Evolutionary conservation across 75 land plant species (phyloP).

Genomic region (Cryptomeria japonica): DNA sequence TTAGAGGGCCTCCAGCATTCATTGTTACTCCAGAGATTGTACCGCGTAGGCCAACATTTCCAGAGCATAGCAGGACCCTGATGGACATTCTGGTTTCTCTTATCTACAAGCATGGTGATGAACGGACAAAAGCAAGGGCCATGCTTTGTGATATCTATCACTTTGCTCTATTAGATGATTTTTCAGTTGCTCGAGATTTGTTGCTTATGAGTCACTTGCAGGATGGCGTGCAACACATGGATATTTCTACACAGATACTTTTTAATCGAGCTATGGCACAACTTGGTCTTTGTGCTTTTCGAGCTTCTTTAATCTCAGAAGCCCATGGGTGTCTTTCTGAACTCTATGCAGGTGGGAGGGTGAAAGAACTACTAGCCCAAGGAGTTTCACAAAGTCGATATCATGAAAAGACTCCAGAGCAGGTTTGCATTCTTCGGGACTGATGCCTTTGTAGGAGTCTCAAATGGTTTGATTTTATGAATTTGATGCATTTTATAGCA

Average conservation of each 20-base stretch:
- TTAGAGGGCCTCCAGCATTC: no score
- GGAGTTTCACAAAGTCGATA: slow-evolving; percentile 79
- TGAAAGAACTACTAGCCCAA: slow-evolving; percentile 89
- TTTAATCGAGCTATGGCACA: slow-evolving; percentile 92
- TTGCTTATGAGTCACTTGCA: slow-evolving; percentile 91
- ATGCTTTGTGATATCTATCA: slow-evolving; percentile 98
- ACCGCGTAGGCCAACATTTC: slow-evolving; percentile 73
- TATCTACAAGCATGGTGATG: slow-evolving; percentile 87
- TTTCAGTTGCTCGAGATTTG: slow-evolving; percentile 72
- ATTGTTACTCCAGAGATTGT: no score
- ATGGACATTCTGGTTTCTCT: slow-evolving; percentile 77
- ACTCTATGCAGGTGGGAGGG: slow-evolving; percentile 78
- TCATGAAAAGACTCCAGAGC: slow-evolving; percentile 94
- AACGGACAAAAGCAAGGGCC: slow-evolving; percentile 92
- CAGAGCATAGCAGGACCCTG: slow-evolving; percentile 70
- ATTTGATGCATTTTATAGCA: no score
- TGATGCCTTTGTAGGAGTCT: no score
- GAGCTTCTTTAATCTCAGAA: slow-evolving; percentile 64
- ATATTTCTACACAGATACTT: slow-evolving; percentile 76
- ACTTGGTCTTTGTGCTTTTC: slow-evolving; percentile 85
- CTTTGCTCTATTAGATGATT: slow-evolving; percentile 81
- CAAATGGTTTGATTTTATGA: no score
- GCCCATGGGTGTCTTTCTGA: slow-evolving; percentile 73
- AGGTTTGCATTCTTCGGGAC: slow-evolving; percentile 35
- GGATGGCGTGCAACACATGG: slow-evolving; percentile 82